Base-by-base conservation (phyloP, 2,329 filamentous ascomycete species). In the Hymenoscyphus fructigenus region DNA sequence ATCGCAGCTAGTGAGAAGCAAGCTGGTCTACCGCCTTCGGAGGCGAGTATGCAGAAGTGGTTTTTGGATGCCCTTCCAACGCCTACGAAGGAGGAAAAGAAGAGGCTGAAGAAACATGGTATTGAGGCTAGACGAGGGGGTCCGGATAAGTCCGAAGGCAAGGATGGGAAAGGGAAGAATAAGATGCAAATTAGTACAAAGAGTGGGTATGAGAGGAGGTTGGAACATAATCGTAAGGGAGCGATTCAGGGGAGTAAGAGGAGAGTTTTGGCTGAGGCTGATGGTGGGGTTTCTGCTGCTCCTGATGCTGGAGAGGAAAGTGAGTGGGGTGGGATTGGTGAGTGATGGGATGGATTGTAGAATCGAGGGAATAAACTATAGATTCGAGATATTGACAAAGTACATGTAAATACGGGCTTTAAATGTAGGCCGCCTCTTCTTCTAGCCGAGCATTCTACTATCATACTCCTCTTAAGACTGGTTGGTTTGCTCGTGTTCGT, bases 1-100 rank as follows among this genome's bases (percentile, higher is more conserved):
- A 97, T 99, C 68, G 86, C 91, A 0, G 86, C 87, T 26, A 93
- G 90, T 69, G 91, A 97, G 78, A 91, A 88, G 77, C 84, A 93
- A 72, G 84, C 84, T 1, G 84, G 83, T 32, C 83, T 80, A 71
- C 77, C 74, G 20, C 81, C 82, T 2, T 82, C 80, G 0, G 82
- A 84, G 28, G 83, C 85, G 0, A 85, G 85, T 1, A 84, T 96
- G 32, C 88, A 92, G 74, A 88, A 90, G 76, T 98, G 94, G 93
- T 81, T 99, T 60, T 82, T 98, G 5, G 91, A 97, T 75, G 89
- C 92, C 2, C 81, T 99, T 68, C 95, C 95, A 0, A 89, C 89
- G 68, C 87, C 95, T 23, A 88, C 82, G 72, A 98, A 97, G 83
- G 87, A 89, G 60, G 91, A 93, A 67, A 91, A 90, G 81, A 89